Conservation (phyloP, 257 asterid genomes). For the Misopates orontium region DNA sequence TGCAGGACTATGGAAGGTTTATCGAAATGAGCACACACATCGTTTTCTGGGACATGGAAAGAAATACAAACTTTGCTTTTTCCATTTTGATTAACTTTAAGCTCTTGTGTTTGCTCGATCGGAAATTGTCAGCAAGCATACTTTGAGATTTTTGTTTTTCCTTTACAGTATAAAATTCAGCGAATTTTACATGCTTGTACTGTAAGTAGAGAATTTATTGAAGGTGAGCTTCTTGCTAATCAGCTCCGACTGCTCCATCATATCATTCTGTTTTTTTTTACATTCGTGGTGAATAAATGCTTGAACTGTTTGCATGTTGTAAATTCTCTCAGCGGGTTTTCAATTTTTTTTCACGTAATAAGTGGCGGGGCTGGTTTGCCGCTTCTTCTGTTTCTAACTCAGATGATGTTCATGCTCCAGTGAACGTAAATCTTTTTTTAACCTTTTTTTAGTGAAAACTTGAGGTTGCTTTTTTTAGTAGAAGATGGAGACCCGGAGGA, state of each 20-base stretch:
- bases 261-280: conserved; percentile 6
- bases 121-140: conserved; percentile 18
- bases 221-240: conserved; percentile 21
- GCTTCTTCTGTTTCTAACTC: no score
- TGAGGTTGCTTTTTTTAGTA: no score
- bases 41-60: conserved; percentile 24
- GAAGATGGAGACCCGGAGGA: no score
- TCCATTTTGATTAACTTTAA: conserved; percentile 4
- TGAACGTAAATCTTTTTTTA: no score
- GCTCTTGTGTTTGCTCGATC: conserved; percentile 17
- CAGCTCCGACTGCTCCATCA: conserved; percentile 6
- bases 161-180: conserved; percentile 19
- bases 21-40: conserved; percentile 20
- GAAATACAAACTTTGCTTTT: neutral
- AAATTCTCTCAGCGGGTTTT: neutral
- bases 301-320: neutral
- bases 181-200: conserved; percentile 12
- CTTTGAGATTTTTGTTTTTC: conserved; percentile 10
- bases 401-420: no score
- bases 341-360: no score
- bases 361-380: no score
- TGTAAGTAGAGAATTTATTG: conserved; percentile 11
- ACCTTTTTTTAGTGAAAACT: no score
- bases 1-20: neutral
- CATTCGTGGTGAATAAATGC: conserved; percentile 2